Evolutionary conservation across 345 rosid genomes (phyloP), one percentile per base, ranked within the genome.

Genomic region (Gossypium sturtianum): DNA sequence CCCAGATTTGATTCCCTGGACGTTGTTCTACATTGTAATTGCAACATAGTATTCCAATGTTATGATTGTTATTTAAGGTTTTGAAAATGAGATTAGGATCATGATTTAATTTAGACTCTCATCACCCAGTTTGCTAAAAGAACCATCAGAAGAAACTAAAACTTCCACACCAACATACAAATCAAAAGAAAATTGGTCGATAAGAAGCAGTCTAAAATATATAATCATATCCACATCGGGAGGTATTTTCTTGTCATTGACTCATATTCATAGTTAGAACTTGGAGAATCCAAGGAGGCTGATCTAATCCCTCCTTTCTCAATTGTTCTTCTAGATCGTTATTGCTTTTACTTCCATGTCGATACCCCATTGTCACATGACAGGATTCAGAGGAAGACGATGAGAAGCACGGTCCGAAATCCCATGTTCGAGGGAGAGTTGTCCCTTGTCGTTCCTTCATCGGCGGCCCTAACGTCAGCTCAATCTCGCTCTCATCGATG

Each of bases 211-310:
- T 48, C 75, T 76, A 82, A 34, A 34, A 4, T 34, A 34, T 34
- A 3, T 34, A 4, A 34, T 34, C 38, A 4, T 34, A 34, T 4
- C 38, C 6, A 34, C 6, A 34, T 34, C 6, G 38, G 38, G 6
- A 29, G 38, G 38, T 29, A 34, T 34, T 34, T 34, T 34, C 38
- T 34, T 34, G 38, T 34, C 38, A 34, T 4, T 4, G 38, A 34
- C 38, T 80, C 80, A 87, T 87, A 78, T 91, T 88, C 60, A 94
- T 83, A 75, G 90, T 92, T 83, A 94, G 76, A 79, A 86, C 91
- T 82, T 92, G 97, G 75, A 81, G 79, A 80, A 94, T 76, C 98
- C 97, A 94, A 77, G 93, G 84, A 83, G 93, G 84, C 69, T 85
- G 93, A 45, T 84, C 84, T 74, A 84, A 34, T 66, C 87, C 81